Conservation (phyloP, 768 basidiomycete species). For the Mycena pura region DNA sequence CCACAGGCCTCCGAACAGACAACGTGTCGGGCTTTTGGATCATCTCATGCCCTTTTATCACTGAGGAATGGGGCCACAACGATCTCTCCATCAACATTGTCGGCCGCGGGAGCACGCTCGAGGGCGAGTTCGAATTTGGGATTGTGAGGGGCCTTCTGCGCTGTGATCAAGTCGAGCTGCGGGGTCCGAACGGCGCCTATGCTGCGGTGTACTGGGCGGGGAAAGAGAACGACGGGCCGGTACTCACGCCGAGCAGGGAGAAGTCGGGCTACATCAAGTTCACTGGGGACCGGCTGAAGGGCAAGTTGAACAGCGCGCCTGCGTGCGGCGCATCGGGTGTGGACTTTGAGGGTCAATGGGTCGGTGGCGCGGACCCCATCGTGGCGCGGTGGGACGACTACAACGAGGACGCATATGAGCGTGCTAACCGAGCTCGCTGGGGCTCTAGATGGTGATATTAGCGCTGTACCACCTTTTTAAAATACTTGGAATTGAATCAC, state of each 20-base stretch:
- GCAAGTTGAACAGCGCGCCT: slow-evolving; percentile 15
- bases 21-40: slow-evolving; percentile 14
- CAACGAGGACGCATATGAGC: slow-evolving; percentile 23
- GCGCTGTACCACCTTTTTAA: background rate
- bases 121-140: slow-evolving; percentile 21
- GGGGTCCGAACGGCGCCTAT: slow-evolving; percentile 18
- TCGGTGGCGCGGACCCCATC: slow-evolving; percentile 8
- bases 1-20: slow-evolving; percentile 7
- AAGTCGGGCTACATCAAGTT: slow-evolving; percentile 25
- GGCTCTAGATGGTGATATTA: background rate
- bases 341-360: slow-evolving; percentile 24
- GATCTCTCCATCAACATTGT: slow-evolving; percentile 15
- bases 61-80: slow-evolving; percentile 9
- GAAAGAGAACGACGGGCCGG: slow-evolving; percentile 17
- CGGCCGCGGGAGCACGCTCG: slow-evolving; percentile 16
- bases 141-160: slow-evolving; percentile 19
- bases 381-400: slow-evolving; percentile 17
- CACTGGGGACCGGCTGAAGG: slow-evolving; percentile 16
- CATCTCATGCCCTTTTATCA: slow-evolving; percentile 17
- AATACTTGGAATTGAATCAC: background rate
- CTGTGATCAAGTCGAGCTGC: slow-evolving; percentile 15
- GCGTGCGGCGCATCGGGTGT: slow-evolving; percentile 16
- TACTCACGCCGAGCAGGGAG: slow-evolving; percentile 1
- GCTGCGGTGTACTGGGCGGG: slow-evolving; percentile 20
- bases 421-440: slow-evolving; percentile 21